Evolutionary conservation across 1,284 basidiomycete genomes (phyloP), one percentile per base, ranked within the genome.

Genomic region (Termitomyces sp.): DNA sequence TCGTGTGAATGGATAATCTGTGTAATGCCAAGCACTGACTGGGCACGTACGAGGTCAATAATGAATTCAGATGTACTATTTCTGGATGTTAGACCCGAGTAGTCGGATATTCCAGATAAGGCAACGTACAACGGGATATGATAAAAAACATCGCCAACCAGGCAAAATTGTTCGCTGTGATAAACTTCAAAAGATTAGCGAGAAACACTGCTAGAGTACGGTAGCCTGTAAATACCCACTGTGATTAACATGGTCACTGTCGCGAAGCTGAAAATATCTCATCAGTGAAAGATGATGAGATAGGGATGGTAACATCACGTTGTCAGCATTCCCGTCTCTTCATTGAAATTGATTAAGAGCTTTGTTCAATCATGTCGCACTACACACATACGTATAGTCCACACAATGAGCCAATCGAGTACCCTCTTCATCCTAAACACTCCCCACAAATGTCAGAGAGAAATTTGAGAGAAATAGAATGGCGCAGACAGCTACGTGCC

Each of bases 371-470:
- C 2, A n/a, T 39, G 13, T 7, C 9, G 5, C 5, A 26, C 13
- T 15, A 5, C 19, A n/a, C 44, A 51, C 59, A 26, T 39, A 60
- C 59, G 54, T 19, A 61, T 58, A 26, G 59, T 50, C 46, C 50
- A 61, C 13, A 48, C 50, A 44, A 61, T 61, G 15, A 61, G 52
- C 31, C 46, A n/a, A 59, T 53, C 52, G 13, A 53, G 7, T 13
- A 53, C 44, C 24, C 44, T 53, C 44, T 24, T 46, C 44, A 40
- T 53, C 26, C 52, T 53, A 33, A 17, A 9, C 30, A 34, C 9
- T 13, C 17, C 30, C 3, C 3, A 15, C 3, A 19, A 24, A 34
- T 10, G 13, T 34, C 7, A 34, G 15, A 5, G 12, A 24, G 13
- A 7, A 2, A 24, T 24, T 24, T 2, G 24, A 24, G 24, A 24